Base-by-base conservation (phyloP, 2,329 filamentous ascomycete genomes). In the Talaromyces islandicus region DNA sequence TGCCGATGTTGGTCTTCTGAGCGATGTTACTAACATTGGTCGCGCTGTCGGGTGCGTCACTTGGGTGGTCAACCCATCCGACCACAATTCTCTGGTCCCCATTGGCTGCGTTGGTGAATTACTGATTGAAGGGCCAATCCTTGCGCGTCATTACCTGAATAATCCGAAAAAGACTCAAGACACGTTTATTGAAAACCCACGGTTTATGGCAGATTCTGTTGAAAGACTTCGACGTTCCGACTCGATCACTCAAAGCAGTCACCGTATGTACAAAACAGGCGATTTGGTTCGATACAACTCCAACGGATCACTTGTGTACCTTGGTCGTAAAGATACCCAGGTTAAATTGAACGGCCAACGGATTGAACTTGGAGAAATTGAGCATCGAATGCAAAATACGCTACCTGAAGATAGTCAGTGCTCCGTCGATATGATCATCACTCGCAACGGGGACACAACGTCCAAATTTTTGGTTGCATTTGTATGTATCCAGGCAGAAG, bases 61-160 rank as follows among this genome's bases (percentile, higher is more conserved):
- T 24, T 63, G 81, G 81, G 4, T 81, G 81, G 66, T 59, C 81
- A 46, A 68, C 79, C 4, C 69, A 81, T 14, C 77, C 79, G 64
- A 80, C 0, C 58, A 60, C 9, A 75, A 78, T 38, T 72, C 82
- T 1, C 62, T 80, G 14, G 70, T 75, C 0, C 77, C 78, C 0
- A 76, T 80, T 9, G 77, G 76, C 5, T 75, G 72, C 55, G 64
- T 70, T 50, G 72, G 72, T 10, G 71, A 74, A 59, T 65, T 74
- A 6, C 74, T 75, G 70, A 69, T 81, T 0, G 79, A 81, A 62
- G 74, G 76, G 0, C 61, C 68, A 29, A 65, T 73, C 17, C 62
- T 76, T 46, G 79, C 74, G 3, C 71, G 73, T 43, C 80, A 78
- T 1, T 83, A 83, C 55, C 61, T 81, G 10, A 73, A 75, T 21